Conservation (phyloP, 2,329 filamentous ascomycete species). For the Alternaria dauci region DNA sequence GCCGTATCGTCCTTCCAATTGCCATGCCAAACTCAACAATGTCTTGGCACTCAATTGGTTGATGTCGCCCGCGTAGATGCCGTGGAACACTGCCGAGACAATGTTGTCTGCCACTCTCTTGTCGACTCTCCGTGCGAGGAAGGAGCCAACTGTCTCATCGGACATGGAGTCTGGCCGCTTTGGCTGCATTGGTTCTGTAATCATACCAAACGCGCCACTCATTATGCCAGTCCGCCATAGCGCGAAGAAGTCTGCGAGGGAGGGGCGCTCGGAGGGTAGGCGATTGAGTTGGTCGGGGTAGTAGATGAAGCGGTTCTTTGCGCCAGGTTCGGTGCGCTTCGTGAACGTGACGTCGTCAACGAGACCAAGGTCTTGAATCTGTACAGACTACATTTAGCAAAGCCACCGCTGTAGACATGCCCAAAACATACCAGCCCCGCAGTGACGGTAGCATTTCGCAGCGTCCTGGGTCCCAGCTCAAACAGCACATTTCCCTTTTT, state of each 20-base stretch:
- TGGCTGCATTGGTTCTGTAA: constrained; percentile 50
- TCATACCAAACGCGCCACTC: constrained; percentile 52
- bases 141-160: constrained; percentile 78
- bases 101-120: constrained; percentile 73
- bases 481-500: constrained; percentile 66
- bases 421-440: constrained; percentile 70
- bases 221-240: constrained; percentile 66
- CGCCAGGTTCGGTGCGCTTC: constrained; percentile 59
- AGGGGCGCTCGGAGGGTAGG: constrained; percentile 29
- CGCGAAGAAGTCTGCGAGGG: constrained; percentile 43
- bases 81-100: constrained; percentile 78
- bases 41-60: constrained; percentile 78
- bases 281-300: constrained; percentile 82
- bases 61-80: constrained; percentile 91
- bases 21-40: constrained; percentile 61
- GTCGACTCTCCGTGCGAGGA: constrained; percentile 65
- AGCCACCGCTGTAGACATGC: background rate
- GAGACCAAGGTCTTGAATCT: constrained; percentile 68
- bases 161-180: constrained; percentile 48
- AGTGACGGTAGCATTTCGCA: constrained; percentile 74
- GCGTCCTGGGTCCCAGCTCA: constrained; percentile 82
- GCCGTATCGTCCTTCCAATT: constrained; percentile 59
- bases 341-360: constrained; percentile 65
- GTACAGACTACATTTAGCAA: constrained; percentile 19
- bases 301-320: constrained; percentile 80